Percentiles rank a stretch among this genome's conserved stretches.
These are phyloP conservation scores for Rhinocladiella mackenziei DNA, from an alignment of 2,329 filamentous ascomycete genomes.

Conservation along the genomic window DNA sequence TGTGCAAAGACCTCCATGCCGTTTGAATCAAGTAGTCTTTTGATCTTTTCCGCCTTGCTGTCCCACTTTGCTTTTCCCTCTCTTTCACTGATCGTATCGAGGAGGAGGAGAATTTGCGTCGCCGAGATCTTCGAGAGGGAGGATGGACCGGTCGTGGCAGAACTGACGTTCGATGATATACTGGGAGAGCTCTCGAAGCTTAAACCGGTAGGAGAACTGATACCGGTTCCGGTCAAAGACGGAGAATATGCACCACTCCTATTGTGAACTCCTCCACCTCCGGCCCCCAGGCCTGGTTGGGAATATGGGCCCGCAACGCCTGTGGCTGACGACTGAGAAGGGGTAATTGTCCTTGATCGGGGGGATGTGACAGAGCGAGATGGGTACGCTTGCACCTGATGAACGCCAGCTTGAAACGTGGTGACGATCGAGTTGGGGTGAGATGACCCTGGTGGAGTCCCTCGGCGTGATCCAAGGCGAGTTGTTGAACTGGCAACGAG, in stretches of 20 bases:
- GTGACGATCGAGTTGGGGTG: slow-evolving; percentile 50
- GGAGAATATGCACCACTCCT: slow-evolving; percentile 55
- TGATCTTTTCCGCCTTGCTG: slow-evolving; percentile 82
- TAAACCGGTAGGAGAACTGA: slow-evolving; percentile 49
- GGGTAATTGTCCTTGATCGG: slow-evolving; percentile 53
- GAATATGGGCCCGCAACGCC: slow-evolving; percentile 50
- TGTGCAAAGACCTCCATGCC: slow-evolving; percentile 98
- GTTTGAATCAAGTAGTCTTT: slow-evolving; percentile 94
- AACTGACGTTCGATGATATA: slow-evolving; percentile 33
- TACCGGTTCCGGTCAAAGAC: slow-evolving; percentile 54
- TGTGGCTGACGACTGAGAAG: slow-evolving; percentile 52
- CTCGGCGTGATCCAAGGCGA: slow-evolving; percentile 18
- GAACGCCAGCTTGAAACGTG: slow-evolving; percentile 51
- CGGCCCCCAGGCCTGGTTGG: slow-evolving; percentile 49
- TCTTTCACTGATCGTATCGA: slow-evolving; percentile 93
- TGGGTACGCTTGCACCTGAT: slow-evolving; percentile 39
- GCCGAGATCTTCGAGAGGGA: slow-evolving; percentile 89
- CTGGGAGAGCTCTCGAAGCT: slow-evolving; percentile 15
- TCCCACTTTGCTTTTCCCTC: slow-evolving; percentile 90
- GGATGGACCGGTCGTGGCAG: slow-evolving; percentile 48
- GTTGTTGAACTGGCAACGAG: slow-evolving; percentile 9
- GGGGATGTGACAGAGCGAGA: slow-evolving; percentile 53
- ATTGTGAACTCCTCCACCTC: slow-evolving; percentile 52
- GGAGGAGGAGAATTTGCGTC: slow-evolving; percentile 88
- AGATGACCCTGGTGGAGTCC: slow-evolving; percentile 18